Evolutionary conservation across 1,139 yeast genomes (phyloP).

Genomic region (Schizosaccharomyces versatilis): DNA sequence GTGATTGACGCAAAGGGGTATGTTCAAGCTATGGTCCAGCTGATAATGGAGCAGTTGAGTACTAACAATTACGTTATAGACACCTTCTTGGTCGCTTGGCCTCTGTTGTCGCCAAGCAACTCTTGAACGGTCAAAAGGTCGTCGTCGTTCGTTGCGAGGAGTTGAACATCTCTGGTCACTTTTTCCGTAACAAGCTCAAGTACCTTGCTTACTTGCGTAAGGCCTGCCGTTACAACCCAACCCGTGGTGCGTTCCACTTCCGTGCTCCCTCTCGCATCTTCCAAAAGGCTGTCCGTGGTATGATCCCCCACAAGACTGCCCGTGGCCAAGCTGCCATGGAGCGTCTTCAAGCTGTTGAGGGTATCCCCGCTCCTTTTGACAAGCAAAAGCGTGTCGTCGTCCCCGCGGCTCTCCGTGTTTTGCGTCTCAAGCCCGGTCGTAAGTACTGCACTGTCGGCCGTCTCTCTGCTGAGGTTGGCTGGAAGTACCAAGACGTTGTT

Average conservation of each 20-base stretch:
- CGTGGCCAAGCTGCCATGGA: constrained; percentile 99
- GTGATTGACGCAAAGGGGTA: constrained; percentile 4
- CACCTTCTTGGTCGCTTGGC: constrained; percentile 99
- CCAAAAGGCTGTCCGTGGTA: constrained; percentile 98
- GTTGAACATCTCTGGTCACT: constrained; percentile 94
- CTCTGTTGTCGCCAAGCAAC: constrained; percentile 93
- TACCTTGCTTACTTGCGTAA: constrained; percentile 99
- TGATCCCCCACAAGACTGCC: constrained; percentile 98
- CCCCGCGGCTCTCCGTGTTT: constrained; percentile 98
- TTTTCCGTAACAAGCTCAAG: constrained; percentile 94
- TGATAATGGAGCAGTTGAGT: neutral
- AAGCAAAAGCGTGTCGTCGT: constrained; percentile 99
- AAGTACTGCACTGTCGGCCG: constrained; percentile 97
- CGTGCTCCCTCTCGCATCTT: constrained; percentile 99
- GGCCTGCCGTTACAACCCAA: constrained; percentile 96
- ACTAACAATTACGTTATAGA: constrained; percentile 32
- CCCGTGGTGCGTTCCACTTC: constrained; percentile 99
- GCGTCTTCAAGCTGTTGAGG: constrained; percentile 98
- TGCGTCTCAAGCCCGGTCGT: constrained; percentile 99
- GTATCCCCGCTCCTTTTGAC: constrained; percentile 99
- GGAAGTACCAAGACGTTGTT: constrained; percentile 98
- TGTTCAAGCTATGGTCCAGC: neutral
- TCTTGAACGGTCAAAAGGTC: constrained; percentile 93
- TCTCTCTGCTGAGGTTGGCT: constrained; percentile 89
- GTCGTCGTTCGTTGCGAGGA: constrained; percentile 93